Conservation (phyloP, 208 protist species). For the Phytomonas serpens region DNA sequence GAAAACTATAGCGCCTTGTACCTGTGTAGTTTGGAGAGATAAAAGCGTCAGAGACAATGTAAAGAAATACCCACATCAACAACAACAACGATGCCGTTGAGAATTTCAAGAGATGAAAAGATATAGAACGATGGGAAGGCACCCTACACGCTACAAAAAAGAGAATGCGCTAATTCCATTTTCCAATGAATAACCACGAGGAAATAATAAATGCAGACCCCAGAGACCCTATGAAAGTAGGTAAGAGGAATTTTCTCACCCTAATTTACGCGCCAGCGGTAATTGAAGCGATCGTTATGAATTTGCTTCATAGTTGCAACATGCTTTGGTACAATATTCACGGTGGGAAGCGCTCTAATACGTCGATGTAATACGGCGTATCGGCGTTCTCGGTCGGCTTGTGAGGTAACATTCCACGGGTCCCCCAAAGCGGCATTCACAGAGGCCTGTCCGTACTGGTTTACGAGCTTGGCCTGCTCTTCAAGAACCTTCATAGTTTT, state of each 20-base stretch:
- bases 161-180: not conserved
- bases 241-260: not conserved
- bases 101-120: not conserved
- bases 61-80: not conserved
- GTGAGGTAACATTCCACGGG: slow-evolving; percentile 17
- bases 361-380: slow-evolving; percentile 41
- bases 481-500: slow-evolving; percentile 89
- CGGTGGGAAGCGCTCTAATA: slow-evolving; percentile 50
- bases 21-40: not conserved
- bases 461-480: slow-evolving; percentile 79
- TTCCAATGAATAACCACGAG: not conserved
- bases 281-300: slow-evolving; percentile 90
- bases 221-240: not conserved
- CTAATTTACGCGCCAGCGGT: slow-evolving; percentile 84
- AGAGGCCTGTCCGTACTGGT: slow-evolving; percentile 75
- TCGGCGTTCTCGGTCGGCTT: slow-evolving; percentile 30
- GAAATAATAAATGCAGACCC: not conserved
- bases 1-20: not conserved
- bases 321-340: slow-evolving; percentile 79
- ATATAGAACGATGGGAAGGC: not conserved
- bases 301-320: slow-evolving; percentile 90
- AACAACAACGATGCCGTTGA: not conserved
- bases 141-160: not conserved
- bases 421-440: slow-evolving; percentile 83
- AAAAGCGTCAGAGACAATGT: not conserved